Evolutionary conservation across 257 asterid genomes (phyloP), one percentile per base, ranked within the genome.

Genomic region (Primulina tabacum): DNA sequence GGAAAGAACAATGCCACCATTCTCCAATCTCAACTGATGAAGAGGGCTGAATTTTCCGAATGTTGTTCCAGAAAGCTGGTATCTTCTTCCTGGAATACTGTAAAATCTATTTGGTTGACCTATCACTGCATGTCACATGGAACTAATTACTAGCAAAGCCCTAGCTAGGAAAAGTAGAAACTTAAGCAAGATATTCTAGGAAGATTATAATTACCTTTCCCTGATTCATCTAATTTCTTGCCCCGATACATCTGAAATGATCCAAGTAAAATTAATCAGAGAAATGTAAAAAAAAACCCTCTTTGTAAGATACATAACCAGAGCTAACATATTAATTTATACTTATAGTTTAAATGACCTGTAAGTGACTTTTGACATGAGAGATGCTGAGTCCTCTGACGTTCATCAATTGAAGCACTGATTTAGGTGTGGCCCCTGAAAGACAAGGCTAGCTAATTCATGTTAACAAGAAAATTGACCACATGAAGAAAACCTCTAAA

Each of bases 361-460:
- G 99, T 58, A 93, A 80, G 78, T 93, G 99, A 77, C 99, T 93
- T 79, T 93, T 93, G 67, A 93, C 96, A 77, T 93, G 99, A 40
- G 97, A 90, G 68, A 93, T 92, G 84, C 90, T 86, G 8, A 92
- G 86, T 4, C 98, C 98, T 74, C 85, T 85, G 35, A 85, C 92
- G 62, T 88, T 88, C 98, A 92, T 92, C 84, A 90, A 34, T 65
- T 92, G 97, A 66, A 92, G 98, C 72, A 92, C 95, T 38, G 90
- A 84, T 83, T 92, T 90, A 0, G 99, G 99, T 50, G 99, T 93
- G 26, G 99, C 99, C 82, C 95, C 99, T 93, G 80, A 18, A 72
- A 72, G 1, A 12, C 9, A 20, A 61, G 62, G 38, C 56, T 38
- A 2, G 16, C 16, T 55, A 55, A 72, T 12, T 30, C 40, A 38